Base-by-base conservation (phyloP, 2,329 filamentous ascomycete species). In the Xylaria arbuscula region DNA sequence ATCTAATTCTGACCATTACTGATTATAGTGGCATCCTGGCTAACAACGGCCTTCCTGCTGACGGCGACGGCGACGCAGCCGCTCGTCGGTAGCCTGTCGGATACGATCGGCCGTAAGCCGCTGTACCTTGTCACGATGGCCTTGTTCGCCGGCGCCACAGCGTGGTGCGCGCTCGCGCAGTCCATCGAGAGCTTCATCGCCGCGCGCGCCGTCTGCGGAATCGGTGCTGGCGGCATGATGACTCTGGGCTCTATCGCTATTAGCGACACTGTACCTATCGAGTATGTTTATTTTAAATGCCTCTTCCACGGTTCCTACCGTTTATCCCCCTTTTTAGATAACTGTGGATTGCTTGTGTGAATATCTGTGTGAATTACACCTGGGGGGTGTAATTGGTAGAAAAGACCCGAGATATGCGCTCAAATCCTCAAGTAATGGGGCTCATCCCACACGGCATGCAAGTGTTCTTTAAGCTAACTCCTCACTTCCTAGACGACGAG, bases 51-150 rank as follows among this genome's bases (percentile, higher is more conserved):
- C 0, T 95, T 94, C 72, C 80, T 95, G 42, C 84, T 96, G 45
- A 93, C 92, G 0, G 92, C 89, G 3, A 94, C 92, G 1, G 88
- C 90, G 28, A 90, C 93, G 66, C 90, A 94, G 79, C 92, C 93
- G 0, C 81, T 95, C 0, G 87, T 93, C 71, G 92, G 92, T 2
- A 86, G 92, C 1, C 78, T 94, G 1, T 93, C 91, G 1, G 92
- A 95, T 79, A 89, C 90, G 0, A 81, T 94, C 67, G 92, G 92
- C 11, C 83, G 92, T 53, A 92, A 90, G 67, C 81, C 84, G 19
- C 85, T 90, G 1, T 93, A 92, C 73, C 80, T 94, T 11, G 84
- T 85, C 11, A 87, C 87, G 1, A 83, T 91, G n/a, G 76, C 83
- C 13, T 80, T 92, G 10, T 93, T 94, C 72, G 79, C 87, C 34